Evolutionary conservation across 352 stramenopile species (phyloP), one percentile per base, ranked within the genome.

Genomic region (Phytophthora rubi): DNA sequence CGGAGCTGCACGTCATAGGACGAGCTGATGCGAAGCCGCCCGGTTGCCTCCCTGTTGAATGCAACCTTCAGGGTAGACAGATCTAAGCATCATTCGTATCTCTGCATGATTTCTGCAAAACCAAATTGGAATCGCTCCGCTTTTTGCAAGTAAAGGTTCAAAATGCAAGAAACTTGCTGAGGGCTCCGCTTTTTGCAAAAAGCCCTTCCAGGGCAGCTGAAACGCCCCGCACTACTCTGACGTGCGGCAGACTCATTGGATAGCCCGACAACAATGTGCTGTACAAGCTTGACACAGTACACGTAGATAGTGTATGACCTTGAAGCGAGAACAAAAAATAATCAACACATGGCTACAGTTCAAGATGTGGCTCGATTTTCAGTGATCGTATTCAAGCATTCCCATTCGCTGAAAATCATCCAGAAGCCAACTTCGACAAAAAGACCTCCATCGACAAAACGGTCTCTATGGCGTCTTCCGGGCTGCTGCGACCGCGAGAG

Each of bases 281-380:
- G 4, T 51, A 15, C 16, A 26, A 47, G 39, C 39, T 47, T 4
- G 39, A 16, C 44, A 6, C 44, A 7, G 16, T n/a, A 16, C 47
- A 26, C 2, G 23, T 26, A n/a, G n/a, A 15, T 28, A 42, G 10
- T 30, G 2, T 51, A 62, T 70, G 44, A 63, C 62, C 44, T 53
- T 12, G 7, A n/a, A 37, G 1, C 0, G 30, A 48, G 26, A 56
- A 61, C 12, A 2, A 18, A 49, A 62, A 55, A 68, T 62, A 72
- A 72, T 72, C 58, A 53, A 37, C 47, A 59, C 15, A 70, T 70
- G 63, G 63, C 55, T 65, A 55, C 55, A 59, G 26, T 3, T 44
- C 18, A 21, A 39, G n/a, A 33, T 48, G 44, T 51, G 7, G 4
- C 5, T 26, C 23, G 23, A 44, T 44, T 49, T 49, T 49, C 42